These are phyloP conservation scores for Candida nonsorbophila DNA, from an alignment of 805 yeast species.

Conservation along the genomic window DNA sequence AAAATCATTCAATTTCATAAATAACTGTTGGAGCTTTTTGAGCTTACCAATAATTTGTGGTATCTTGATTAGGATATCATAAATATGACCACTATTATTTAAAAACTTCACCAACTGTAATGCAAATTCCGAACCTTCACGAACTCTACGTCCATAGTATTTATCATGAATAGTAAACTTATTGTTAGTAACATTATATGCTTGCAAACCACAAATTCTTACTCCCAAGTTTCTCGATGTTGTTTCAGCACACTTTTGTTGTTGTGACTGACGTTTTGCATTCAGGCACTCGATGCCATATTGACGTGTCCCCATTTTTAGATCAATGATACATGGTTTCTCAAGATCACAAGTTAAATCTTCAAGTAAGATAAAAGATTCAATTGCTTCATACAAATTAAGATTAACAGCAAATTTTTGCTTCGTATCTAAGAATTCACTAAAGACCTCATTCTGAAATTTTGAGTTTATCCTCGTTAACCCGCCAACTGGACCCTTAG, in stretches of 20 bases:
- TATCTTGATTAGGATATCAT: slow-evolving; percentile 60
- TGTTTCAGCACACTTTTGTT: slow-evolving; percentile 73
- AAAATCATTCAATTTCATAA: slow-evolving; percentile 54
- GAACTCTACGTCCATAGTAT: slow-evolving; percentile 81
- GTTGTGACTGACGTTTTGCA: slow-evolving; percentile 72
- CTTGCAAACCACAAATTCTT: slow-evolving; percentile 92
- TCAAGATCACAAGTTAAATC: slow-evolving; percentile 82
- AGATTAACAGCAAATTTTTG: too few species aligned
- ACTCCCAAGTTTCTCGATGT: slow-evolving; percentile 84
- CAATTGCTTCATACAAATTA: too few species aligned
- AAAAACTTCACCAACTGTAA: slow-evolving; percentile 68
- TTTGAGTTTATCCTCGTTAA: slow-evolving; percentile 33
- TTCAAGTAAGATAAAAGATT: slow-evolving; percentile 80
- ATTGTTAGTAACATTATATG: slow-evolving; percentile 10
- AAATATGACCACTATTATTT: slow-evolving; percentile 61
- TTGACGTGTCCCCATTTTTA: slow-evolving; percentile 98
- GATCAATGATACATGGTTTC: slow-evolving; percentile 86
- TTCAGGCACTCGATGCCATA: slow-evolving; percentile 88
- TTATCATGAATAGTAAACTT: slow-evolving; percentile 73
- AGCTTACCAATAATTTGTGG: slow-evolving; percentile 61
- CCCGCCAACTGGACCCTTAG: slow-evolving; percentile 25
- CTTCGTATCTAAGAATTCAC: too few species aligned
- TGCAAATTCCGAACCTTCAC: slow-evolving; percentile 72
- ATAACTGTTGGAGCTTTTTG: slow-evolving; percentile 50
- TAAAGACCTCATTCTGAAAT: slow-evolving; percentile 31